These are phyloP conservation scores for Hordeum pubiflorum DNA, from an alignment of 202 grass and related monocot species.

Conservation along the genomic window DNA sequence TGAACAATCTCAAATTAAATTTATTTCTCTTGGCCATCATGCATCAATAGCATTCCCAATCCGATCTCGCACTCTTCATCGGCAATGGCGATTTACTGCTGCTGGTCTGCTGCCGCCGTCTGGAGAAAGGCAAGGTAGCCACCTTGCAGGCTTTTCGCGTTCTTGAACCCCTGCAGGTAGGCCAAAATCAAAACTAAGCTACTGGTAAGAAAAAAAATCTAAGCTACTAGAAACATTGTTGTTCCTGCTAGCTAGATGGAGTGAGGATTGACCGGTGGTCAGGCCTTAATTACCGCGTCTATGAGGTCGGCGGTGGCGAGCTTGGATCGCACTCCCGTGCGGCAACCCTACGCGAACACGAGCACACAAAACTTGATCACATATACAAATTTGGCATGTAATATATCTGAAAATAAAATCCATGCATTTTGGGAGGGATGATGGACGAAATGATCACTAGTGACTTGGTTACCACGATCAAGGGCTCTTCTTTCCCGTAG, in stretches of 20 bases:
- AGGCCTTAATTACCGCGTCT: conserved; percentile 29
- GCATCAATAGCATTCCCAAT: too few species aligned
- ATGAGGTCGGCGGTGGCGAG: conserved; percentile 52
- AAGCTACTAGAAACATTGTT: too few species aligned
- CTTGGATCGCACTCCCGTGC: conserved; percentile 57
- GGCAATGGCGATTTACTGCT: too few species aligned
- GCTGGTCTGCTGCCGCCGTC: background rate
- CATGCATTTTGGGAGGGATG: too few species aligned
- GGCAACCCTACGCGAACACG: conserved; percentile 35
- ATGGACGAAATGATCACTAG: too few species aligned
- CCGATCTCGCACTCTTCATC: too few species aligned
- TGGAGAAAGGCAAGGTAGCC: conserved; percentile 54
- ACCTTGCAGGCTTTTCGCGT: conserved; percentile 53
- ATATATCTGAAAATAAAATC: too few species aligned
- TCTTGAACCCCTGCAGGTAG: conserved; percentile 52
- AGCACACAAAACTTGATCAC: background rate
- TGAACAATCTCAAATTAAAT: too few species aligned
- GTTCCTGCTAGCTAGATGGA: background rate
- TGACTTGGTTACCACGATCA: conserved; percentile 51
- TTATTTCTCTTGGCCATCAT: too few species aligned
- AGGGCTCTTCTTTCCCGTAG: conserved; percentile 36
- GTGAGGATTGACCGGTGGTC: background rate
- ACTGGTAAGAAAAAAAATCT: too few species aligned
- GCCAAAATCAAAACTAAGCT: background rate
- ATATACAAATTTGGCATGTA: too few species aligned